A percentile compares a stretch with the other conserved stretches of the same genome.
phyloP scores from a whole-genome alignment of 495 filamentous ascomycete species.

The Platismatia glauca region DNA sequence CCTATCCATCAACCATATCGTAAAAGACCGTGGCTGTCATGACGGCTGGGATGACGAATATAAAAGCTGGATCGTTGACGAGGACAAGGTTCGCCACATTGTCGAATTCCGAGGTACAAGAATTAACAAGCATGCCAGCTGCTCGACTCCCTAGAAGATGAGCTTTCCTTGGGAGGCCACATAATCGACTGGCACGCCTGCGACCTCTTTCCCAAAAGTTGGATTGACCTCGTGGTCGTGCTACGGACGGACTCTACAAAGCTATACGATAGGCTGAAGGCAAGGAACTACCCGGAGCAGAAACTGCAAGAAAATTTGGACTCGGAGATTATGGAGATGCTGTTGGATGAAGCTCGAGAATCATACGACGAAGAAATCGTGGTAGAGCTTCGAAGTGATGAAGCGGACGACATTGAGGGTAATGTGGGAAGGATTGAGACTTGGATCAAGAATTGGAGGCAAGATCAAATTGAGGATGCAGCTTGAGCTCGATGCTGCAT shows the following conservation, averaged over 20 bases:
- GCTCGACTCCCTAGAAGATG: slow-evolving; percentile 79
- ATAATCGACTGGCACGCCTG: slow-evolving; percentile 98
- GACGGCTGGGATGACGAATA: slow-evolving; percentile 78
- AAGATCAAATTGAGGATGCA: slow-evolving; percentile 34
- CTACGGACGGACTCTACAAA: slow-evolving; percentile 67
- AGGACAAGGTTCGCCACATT: slow-evolving; percentile 66
- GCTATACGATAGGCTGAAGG: slow-evolving; percentile 76
- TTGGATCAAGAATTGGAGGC: slow-evolving; percentile 78
- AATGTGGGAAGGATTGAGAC: slow-evolving; percentile 76
- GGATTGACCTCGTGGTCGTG: slow-evolving; percentile 94
- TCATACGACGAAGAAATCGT: slow-evolving; percentile 82
- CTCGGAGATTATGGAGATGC: slow-evolving; percentile 92
- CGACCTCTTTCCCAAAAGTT: slow-evolving; percentile 86
- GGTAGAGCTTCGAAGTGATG: slow-evolving; percentile 80
- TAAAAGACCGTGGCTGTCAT: slow-evolving; percentile 74
- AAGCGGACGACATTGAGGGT: slow-evolving; percentile 69
- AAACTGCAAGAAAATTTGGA: slow-evolving; percentile 97
- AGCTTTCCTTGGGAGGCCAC: slow-evolving; percentile 69
- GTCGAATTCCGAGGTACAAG: background rate
- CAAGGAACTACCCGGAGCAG: slow-evolving; percentile 64
- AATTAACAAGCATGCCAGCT: slow-evolving; percentile 41
- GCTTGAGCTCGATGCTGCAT: slow-evolving; percentile 5
- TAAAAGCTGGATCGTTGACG: slow-evolving; percentile 88
- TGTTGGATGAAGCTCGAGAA: slow-evolving; percentile 82
- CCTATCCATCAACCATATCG: slow-evolving; percentile 79